phyloP scores from a whole-genome alignment of 441 rosid genomes.

The Erysimum pusillum region DNA sequence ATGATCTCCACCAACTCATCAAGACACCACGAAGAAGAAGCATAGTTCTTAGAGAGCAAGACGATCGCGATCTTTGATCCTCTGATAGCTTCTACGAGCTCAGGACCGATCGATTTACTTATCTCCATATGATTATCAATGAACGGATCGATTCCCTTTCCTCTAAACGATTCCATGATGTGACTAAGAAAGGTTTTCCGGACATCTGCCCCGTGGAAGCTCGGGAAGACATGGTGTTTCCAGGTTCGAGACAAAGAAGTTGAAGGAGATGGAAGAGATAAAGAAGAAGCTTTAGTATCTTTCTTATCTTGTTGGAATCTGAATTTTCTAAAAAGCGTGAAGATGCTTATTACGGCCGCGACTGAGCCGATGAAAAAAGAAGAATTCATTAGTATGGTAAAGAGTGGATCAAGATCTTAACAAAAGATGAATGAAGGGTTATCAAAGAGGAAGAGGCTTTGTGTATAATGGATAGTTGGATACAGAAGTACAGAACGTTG shows the following conservation, averaged over 20 bases:
- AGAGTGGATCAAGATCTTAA: not conserved
- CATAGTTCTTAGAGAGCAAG: not conserved
- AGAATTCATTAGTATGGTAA: not conserved
- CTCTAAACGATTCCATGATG: not conserved
- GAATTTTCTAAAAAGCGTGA: not conserved
- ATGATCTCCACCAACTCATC: constrained; percentile 1
- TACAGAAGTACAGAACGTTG: not conserved
- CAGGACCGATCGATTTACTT: not conserved
- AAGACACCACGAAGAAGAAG: not conserved
- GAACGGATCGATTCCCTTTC: not conserved
- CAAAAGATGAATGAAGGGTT: not conserved
- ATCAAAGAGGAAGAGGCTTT: not conserved
- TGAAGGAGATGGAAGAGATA: not conserved
- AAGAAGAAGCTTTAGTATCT: not conserved
- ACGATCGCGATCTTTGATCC: not conserved
- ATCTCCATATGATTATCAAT: not conserved
- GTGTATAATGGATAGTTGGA: not conserved
- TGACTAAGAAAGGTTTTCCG: not conserved
- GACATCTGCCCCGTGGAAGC: not conserved
- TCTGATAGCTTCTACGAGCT: not conserved
- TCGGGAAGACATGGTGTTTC: not conserved
- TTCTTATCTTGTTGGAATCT: not conserved
- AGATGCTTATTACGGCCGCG: not conserved
- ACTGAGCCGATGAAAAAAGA: not conserved
- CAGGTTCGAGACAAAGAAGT: not conserved